Evolutionary conservation across 441 rosid species (phyloP), one percentile per base, ranked within the genome.

Genomic region (Gossypium trilobum): DNA sequence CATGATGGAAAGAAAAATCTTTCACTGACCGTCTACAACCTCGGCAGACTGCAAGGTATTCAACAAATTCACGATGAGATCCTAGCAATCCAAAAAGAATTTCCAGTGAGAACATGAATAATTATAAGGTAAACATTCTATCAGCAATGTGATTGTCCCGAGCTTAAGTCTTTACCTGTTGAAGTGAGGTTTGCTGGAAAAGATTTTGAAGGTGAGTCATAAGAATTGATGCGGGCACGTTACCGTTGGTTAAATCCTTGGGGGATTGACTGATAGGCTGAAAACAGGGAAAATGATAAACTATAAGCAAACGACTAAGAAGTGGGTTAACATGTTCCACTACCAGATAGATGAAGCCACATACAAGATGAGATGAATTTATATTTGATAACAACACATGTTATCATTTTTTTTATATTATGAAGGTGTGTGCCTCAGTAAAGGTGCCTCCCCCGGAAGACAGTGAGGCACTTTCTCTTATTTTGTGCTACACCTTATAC

Each of bases 121-220:
- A 39, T 11, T 62, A 73, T 3, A 60, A 57, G 56, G 56, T 27
- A 66, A 68, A 54, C 44, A 71, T 52, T 52, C 22, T 13, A 58
- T 59, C 16, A 10, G 46, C 27, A 73, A 71, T 55, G 52, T 60
- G 42, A 67, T 54, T 11, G 33, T 64, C 46, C 29, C 62, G 68
- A n/a, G 1, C 31, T n/a, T 5, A 50, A 57, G 57, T 71, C 52
- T 54, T 80, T 73, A 95, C 99, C 93, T 91, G 97, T 80, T 95
- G 99, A 78, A 86, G 33, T 54, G 97, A 76, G 77, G 84, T 93
- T 82, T 95, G 99, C 86, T 91, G 94, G 62, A 89, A 82, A 39
- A 95, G 84, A 85, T 87, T 87, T 85, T 93, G 98, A 81, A 93
- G 95, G 62, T 93, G 95, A 78, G 94, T 90, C 85, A 87, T 62